Evolutionary conservation across 768 basidiomycete genomes (phyloP), one percentile per base, ranked within the genome.

Genomic region (Coprinopsis cinerea): DNA sequence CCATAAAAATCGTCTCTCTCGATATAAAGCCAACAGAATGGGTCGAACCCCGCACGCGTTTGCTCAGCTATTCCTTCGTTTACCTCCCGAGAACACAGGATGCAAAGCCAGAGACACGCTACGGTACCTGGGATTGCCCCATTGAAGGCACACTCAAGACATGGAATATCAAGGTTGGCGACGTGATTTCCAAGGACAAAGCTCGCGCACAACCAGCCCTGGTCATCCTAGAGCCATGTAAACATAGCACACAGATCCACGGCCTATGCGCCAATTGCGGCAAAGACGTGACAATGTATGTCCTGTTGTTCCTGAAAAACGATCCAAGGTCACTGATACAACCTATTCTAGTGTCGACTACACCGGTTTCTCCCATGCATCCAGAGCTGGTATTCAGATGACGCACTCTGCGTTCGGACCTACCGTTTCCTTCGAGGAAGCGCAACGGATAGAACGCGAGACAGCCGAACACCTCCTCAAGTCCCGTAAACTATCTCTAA

Each of bases 221-320:
- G 20, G 66, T 78, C 30, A 71, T 97, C 54, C 68, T 80, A 40
- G 94, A 97, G 66, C 90, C 92, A n/a, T 99, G 95, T 71, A 92
- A 91, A 50, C 95, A 99, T 67, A 89, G 89, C 52, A 84, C 95
- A 58, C 94, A 97, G 64, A 73, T 95, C 44, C 83, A 85, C 35
- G 95, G 95, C 1, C 74, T 99, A 43, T 99, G 95, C 63, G 92
- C 89, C 1, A 65, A 96, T 25, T 99, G 95, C 61, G 95, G 93
- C 30, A 93, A 90, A 71, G 94, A 99, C 58, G 86, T 97, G 79
- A 94, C 90, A 37, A 81, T 77, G 92, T 94, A 61, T 51, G 85
- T 70, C 26, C 56, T 32, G 11, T 51, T 41, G 55, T 36, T 53
- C 30, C 51, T 55, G 17, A 10, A 39, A 9, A 30, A 48, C 13